Conservation (phyloP, 208 protist species). For the Crithidia sp. region DNA sequence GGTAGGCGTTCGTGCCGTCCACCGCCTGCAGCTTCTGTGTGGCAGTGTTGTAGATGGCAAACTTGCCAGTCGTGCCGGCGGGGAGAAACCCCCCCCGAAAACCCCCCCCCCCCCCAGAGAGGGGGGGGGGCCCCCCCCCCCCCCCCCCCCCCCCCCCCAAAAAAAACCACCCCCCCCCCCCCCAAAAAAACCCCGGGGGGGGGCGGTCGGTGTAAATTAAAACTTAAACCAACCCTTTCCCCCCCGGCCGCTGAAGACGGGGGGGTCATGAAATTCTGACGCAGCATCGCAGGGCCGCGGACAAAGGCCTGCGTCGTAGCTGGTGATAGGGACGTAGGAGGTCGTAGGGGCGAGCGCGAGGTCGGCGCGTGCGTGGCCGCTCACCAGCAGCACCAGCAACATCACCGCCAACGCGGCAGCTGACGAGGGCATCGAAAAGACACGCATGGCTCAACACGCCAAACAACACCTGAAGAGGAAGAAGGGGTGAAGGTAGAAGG, state of each 20-base stretch:
- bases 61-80: constrained; percentile 4
- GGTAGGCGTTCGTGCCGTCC: not conserved
- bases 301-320: not conserved
- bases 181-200: no score
- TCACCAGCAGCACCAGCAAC: not conserved
- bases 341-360: not conserved
- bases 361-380: not conserved
- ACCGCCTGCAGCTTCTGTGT: not conserved
- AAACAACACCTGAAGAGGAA: not conserved
- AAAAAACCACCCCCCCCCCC: no score
- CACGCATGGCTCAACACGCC: not conserved
- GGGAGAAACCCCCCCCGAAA: no score
- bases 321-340: not conserved
- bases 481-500: not conserved
- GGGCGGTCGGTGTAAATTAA: no score
- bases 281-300: not conserved
- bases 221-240: no score
- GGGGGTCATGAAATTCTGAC: no score
- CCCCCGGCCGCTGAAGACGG: no score
- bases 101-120: no score
- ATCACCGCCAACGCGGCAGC: no score
- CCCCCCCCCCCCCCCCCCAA: no score
- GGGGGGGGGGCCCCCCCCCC: no score
- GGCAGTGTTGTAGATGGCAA: not conserved
- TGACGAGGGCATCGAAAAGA: not conserved